Base-by-base conservation (phyloP, 2,329 filamentous ascomycete genomes). In the Penicillium sp. region DNA sequence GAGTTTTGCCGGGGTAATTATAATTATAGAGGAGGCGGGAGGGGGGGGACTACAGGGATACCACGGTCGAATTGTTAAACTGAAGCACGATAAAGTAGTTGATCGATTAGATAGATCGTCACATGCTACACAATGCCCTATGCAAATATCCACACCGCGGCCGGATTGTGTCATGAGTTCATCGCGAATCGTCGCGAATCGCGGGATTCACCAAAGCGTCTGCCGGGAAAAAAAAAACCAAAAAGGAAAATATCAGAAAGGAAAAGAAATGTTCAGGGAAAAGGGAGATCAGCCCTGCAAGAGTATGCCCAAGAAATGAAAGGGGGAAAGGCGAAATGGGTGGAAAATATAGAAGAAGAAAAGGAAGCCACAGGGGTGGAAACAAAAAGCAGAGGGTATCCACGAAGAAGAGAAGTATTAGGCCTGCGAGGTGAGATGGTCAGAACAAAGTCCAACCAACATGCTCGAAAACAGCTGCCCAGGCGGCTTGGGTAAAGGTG, bases 321-420 rank as follows among this genome's bases (percentile, higher is more conserved):
- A 45, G 46, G 44, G 46, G 46, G 46, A 40, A 17, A 41, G 41
- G 39, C 34, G 46, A 48, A 51, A 49, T 43, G 39, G 27, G 45
- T 23, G 39, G 48, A 54, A 43, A 47, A 49, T 24, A 21, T 46
- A 54, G 48, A 49, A 49, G 43, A 46, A 50, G 33, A 20, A 50
- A 48, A 36, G 37, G 41, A 47, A 36, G 42, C 48, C 54, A 52
- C 54, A 56, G 44, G 42, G 26, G 29, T 21, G 33, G 42, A 54
- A 30, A 49, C 23, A 52, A 15, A 42, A 56, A 52, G 51, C 43
- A 57, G 52, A 62, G 54, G 56, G 56, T 60, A 62, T 63, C 50
- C 54, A 63, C 51, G 55, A 46, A 64, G 63, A 61, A 59, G n/a
- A 53, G 58, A 60, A 58, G 48, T 44, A 56, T 54, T 54, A 62